Conservation (phyloP, 2,329 filamentous ascomycete genomes). For the Diatrype stigma region DNA sequence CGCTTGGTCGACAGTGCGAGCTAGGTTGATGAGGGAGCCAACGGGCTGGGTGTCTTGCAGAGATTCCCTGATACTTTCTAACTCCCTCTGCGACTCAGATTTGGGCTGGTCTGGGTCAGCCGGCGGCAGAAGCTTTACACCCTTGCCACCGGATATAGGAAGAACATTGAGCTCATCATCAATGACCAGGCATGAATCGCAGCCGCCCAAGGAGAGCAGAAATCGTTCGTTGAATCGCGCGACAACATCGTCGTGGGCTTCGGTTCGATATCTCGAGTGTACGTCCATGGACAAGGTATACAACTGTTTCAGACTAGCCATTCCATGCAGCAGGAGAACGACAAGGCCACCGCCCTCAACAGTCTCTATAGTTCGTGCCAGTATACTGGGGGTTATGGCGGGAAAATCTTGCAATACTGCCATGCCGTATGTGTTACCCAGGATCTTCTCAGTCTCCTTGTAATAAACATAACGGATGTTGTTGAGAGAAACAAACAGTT, state of each 20-base stretch:
- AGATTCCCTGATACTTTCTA: slow-evolving; percentile 83
- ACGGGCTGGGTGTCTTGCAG: slow-evolving; percentile 82
- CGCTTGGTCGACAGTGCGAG: slow-evolving; percentile 90
- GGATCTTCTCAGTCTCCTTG: slow-evolving; percentile 98
- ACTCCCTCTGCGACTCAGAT: slow-evolving; percentile 67
- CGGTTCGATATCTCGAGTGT: slow-evolving; percentile 91
- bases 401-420: slow-evolving; percentile 98
- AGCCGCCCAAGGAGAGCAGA: slow-evolving; percentile 90
- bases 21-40: slow-evolving; percentile 76
- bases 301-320: slow-evolving; percentile 94
- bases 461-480: slow-evolving; percentile 99
- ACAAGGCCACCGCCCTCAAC: slow-evolving; percentile 95
- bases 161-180: slow-evolving; percentile 97
- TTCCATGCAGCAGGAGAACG: slow-evolving; percentile 85
- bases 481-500: slow-evolving; percentile 92
- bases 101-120: slow-evolving; percentile 70
- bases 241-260: slow-evolving; percentile 91
- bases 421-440: slow-evolving; percentile 98
- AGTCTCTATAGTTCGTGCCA: slow-evolving; percentile 93
- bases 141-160: slow-evolving; percentile 92
- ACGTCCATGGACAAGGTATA: slow-evolving; percentile 98
- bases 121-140: slow-evolving; percentile 76
- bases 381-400: slow-evolving; percentile 91
- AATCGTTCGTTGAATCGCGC: slow-evolving; percentile 98
- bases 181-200: slow-evolving; percentile 89